Evolutionary conservation across 192 early-diverging fungal genomes (phyloP).

Genomic region (Backusella tuberculispora): DNA sequence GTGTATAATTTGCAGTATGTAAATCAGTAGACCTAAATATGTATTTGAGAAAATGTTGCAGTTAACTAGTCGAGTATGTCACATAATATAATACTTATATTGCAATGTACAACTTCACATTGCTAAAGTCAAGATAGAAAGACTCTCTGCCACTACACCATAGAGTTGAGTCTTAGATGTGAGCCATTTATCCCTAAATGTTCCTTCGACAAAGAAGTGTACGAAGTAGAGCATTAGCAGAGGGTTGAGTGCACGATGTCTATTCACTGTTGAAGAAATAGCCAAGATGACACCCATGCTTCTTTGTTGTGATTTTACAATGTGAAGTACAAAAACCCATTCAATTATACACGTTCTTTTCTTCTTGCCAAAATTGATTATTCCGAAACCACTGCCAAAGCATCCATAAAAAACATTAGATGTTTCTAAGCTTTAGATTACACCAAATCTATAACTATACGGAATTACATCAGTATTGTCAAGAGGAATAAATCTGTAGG

Average conservation of each 20-base stretch:
- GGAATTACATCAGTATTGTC: not conserved
- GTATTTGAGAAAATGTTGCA: not conserved
- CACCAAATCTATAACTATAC: constrained; percentile 8
- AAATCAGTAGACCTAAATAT: constrained; percentile 1
- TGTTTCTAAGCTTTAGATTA: too few species aligned
- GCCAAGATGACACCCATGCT: constrained; percentile 22
- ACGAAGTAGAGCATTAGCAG: constrained; percentile 18
- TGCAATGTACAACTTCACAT: constrained; percentile 2
- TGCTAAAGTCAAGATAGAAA: constrained; percentile 18
- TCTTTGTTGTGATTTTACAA: constrained; percentile 22
- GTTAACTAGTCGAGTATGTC: not conserved
- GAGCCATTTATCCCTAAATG: constrained; percentile 14
- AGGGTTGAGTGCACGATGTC: constrained; percentile 14
- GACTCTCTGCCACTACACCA: constrained; percentile 11
- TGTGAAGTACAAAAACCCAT: constrained; percentile 3
- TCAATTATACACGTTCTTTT: constrained; percentile 14
- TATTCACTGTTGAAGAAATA: constrained; percentile 23
- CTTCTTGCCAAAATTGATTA: not conserved
- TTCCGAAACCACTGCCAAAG: too few species aligned
- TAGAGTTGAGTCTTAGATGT: constrained; percentile 18
- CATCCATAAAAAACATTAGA: too few species aligned
- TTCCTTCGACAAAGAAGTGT: constrained; percentile 23
- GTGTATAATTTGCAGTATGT: not conserved
- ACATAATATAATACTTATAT: not conserved
- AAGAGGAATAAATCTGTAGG: constrained; percentile 14